Base-by-base conservation (phyloP, 345 rosid species). In the Trapa incisa region DNA sequence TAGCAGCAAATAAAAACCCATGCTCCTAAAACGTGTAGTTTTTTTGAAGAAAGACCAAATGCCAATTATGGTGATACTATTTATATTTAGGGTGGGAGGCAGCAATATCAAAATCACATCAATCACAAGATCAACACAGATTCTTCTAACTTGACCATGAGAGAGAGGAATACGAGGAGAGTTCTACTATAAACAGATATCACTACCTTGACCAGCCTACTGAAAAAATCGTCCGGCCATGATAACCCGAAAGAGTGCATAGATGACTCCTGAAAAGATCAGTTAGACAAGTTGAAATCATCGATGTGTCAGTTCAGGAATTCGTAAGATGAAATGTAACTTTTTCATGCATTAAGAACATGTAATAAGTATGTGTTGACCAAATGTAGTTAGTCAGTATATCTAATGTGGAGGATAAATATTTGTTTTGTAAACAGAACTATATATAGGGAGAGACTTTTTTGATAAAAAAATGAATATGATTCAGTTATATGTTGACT, bases 151-250 rank as follows among this genome's bases (percentile, higher is more conserved):
- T 58, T 58, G 4, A n/a, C 63, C 37, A 58, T 9, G 38, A 32
- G 17, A 58, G 63, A 32, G 37, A 33, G 29, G 29, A 33, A 11
- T 8, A 11, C 7, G 9, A 32, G 35, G 60, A 54, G 60, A n/a
- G 6, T 54, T 35, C 38, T 32, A 58, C 29, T 58, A 58, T 32
- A 4, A 64, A 39, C 32, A n/a, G 15, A 67, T 32, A 41, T 72
- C 2, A 65, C 65, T 87, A 91, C 99, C 99, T 91, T 84, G 97
- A 94, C 96, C 96, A 90, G 67, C 90, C 83, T 83, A 86, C 87
- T 72, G 99, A 91, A 82, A 86, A 91, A 64, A 94, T 81, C 47
- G 99, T 88, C 67, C 99, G 84, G 69, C 88, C 96, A 82, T 94
- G 99, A 79, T 88, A 91, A 60, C 99, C 97, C 12, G 99, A 79